Evolutionary conservation across 345 rosid genomes (phyloP), one percentile per base, ranked within the genome.

Genomic region (Draba incana): DNA sequence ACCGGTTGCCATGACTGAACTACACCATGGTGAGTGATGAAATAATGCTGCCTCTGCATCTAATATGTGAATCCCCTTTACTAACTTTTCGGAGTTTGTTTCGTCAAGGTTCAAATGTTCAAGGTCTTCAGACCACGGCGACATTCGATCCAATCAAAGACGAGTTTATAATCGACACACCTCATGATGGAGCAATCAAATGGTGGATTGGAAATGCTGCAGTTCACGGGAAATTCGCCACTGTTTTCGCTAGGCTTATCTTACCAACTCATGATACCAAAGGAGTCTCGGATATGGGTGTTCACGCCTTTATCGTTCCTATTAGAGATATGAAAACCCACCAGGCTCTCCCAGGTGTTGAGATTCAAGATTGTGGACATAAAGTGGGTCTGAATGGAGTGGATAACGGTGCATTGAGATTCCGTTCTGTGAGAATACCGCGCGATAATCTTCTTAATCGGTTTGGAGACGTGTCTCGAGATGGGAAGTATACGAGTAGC

Each of bases 151-250:
- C 86, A 2, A 42, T 86, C 8, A 86, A 77, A 13, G 98, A 92
- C 45, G 97, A 92, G 64, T 95, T 95, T 43, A 44, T 92, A 31
- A 82, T 92, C 24, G 81, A 88, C 77, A 95, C 98, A 3, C 96
- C 97, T 38, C 74, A 89, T 72, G 97, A 95, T 39, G 98, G 99
- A 57, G 98, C 98, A 38, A 92, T 92, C 70, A 95, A 95, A 76
- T 95, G 99, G 99, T 92, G 98, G 99, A 95, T 92, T 74, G 98
- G 99, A 41, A 94, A 94, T 75, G 99, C 99, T 56, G 99, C 98
- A 6, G 97, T 89, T 72, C 97, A 95, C 70, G 99, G 99, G 6
- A 95, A 88, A 82, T 89, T 95, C 47, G 99, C 97, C 14, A 80
- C 88, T 57, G 99, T 92, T 77, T 95, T 95, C 63, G 98, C 99